Conservation (phyloP, 257 asterid genomes). For the Penstemon newberryi region DNA sequence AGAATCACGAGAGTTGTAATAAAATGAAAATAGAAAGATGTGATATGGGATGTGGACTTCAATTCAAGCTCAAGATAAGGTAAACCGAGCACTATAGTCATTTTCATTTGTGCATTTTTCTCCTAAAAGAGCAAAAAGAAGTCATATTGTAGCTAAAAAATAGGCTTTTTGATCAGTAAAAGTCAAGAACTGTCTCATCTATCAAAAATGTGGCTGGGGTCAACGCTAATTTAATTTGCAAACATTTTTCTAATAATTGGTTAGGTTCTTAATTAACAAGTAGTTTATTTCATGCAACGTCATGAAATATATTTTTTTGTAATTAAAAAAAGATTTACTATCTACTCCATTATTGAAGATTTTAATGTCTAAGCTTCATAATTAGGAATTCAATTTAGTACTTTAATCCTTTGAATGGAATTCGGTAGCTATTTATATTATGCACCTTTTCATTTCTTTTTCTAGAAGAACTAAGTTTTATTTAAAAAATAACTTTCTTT, state of each 20-base stretch:
- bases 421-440: too few species aligned
- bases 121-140: conserved; percentile 6
- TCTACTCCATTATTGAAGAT: too few species aligned
- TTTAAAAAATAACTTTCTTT: too few species aligned
- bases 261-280: not conserved
- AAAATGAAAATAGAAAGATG: conserved; percentile 9
- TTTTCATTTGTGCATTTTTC: conserved; percentile 13
- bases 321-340: not conserved
- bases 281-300: too few species aligned
- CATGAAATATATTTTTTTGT: not conserved
- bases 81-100: conserved; percentile 19
- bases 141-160: conserved; percentile 4
- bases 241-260: not conserved
- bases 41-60: not conserved
- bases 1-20: conserved; percentile 18
- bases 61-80: conserved; percentile 19
- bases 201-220: not conserved
- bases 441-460: too few species aligned
- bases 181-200: conserved; percentile 21
- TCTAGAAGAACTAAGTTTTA: too few species aligned
- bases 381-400: too few species aligned
- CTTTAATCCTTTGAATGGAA: too few species aligned
- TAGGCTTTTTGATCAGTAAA: conserved; percentile 7
- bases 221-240: not conserved
- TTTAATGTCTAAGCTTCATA: too few species aligned